Evolutionary conservation across 2,329 filamentous ascomycete species (phyloP).

Genomic region (Calcarisporium arbuscula): DNA sequence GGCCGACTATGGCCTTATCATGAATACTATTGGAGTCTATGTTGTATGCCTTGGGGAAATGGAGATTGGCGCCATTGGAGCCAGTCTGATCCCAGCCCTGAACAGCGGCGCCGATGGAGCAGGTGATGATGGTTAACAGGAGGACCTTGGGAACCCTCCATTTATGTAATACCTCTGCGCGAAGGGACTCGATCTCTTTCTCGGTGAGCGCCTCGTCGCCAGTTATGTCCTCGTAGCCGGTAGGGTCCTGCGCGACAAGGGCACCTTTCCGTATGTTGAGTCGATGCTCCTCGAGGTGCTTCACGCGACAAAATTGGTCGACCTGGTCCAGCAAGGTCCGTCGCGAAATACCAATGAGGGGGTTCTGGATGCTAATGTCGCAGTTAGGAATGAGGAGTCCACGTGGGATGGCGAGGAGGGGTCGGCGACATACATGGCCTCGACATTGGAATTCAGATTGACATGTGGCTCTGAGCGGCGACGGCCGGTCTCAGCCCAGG

Average conservation of each 20-base stretch:
- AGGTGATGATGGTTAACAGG: conserved; percentile 61
- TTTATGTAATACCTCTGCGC: conserved; percentile 58
- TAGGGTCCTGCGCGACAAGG: conserved; percentile 65
- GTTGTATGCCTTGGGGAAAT: conserved; percentile 49
- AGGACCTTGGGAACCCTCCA: conserved; percentile 59
- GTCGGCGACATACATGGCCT: conserved; percentile 33
- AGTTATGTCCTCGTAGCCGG: conserved; percentile 51
- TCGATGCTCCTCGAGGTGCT: conserved; percentile 52
- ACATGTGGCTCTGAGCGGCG: conserved; percentile 25
- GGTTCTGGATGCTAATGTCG: conserved; percentile 33
- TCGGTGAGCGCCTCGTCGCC: conserved; percentile 52
- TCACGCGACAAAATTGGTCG: conserved; percentile 53
- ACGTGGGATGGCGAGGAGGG: too few relatives aligned
- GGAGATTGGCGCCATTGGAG: conserved; percentile 56
- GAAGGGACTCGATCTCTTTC: conserved; percentile 52
- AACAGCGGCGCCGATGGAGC: conserved; percentile 64
- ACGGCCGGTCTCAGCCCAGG: conserved; percentile 29
- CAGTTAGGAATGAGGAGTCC: conserved; percentile 11
- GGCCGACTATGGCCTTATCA: conserved; percentile 51
- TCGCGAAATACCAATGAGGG: conserved; percentile 46
- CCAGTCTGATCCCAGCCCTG: conserved; percentile 65
- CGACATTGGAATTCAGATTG: conserved; percentile 39
- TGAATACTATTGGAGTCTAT: conserved; percentile 27
- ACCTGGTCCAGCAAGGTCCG: conserved; percentile 47
- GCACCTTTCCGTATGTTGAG: conserved; percentile 61